Percentiles rank a stretch among this genome's conserved stretches.
Evolutionary conservation across 331 rosid genomes (phyloP).

Genomic region (Erythrophleum ivorense): DNA sequence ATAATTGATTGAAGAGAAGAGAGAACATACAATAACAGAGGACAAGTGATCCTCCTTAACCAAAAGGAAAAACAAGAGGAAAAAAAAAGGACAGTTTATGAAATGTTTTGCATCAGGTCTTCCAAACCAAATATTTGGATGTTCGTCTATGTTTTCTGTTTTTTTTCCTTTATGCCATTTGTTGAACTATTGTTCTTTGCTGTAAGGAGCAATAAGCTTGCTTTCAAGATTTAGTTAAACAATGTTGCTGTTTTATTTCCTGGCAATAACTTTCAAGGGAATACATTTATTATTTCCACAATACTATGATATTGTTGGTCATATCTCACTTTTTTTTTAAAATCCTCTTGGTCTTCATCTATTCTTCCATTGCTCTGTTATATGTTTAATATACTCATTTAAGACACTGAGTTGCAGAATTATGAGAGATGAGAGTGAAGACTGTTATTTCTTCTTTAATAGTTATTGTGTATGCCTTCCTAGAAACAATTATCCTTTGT

Average conservation of each 20-base stretch:
- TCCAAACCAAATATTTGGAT: constrained; percentile 2
- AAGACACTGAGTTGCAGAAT: background rate
- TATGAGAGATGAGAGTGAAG: background rate
- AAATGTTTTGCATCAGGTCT: background rate
- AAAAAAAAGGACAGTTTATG: background rate
- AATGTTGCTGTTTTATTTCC: background rate
- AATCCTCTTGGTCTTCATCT: background rate
- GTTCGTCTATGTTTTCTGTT: background rate
- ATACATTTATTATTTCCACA: background rate
- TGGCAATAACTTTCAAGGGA: background rate
- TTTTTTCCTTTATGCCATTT: background rate
- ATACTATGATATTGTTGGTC: background rate
- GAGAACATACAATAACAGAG: background rate
- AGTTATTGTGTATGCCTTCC: background rate
- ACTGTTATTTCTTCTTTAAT: background rate
- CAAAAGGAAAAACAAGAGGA: background rate
- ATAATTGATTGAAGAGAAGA: no score
- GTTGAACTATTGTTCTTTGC: background rate
- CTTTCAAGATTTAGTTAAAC: background rate
- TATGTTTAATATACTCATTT: no score
- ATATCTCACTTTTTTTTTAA: background rate
- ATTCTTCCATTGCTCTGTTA: no score
- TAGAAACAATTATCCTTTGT: background rate
- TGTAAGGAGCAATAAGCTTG: background rate
- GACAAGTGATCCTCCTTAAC: background rate